Conservation (phyloP, 2,329 filamentous ascomycete genomes). For the Epichloe hybrida region DNA sequence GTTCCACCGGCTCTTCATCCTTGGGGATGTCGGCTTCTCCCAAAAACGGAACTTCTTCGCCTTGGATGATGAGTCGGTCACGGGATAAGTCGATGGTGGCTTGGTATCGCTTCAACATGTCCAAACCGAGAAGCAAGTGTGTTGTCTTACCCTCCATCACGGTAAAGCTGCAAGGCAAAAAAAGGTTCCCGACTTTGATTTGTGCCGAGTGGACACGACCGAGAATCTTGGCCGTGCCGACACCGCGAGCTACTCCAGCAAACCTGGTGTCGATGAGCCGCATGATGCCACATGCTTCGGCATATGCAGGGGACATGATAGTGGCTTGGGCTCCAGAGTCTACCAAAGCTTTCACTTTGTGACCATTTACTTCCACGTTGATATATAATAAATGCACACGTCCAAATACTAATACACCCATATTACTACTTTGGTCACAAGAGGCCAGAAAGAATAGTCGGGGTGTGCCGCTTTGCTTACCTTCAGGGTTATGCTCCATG, state of each 20-base stretch:
- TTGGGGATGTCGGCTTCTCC: constrained; percentile 93
- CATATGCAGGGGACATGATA: constrained; percentile 93
- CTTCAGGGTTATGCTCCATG: constrained; percentile 94
- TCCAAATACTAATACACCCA: constrained; percentile 59
- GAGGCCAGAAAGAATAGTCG: neutral
- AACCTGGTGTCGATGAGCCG: constrained; percentile 86
- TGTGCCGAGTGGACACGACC: constrained; percentile 91
- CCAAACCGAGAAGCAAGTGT: constrained; percentile 79
- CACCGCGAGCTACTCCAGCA: constrained; percentile 80
- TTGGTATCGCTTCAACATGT: constrained; percentile 95
- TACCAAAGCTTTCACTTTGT: constrained; percentile 87
- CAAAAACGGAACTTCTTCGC: constrained; percentile 77
- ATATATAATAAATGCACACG: constrained; percentile 94
- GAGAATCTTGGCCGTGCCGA: constrained; percentile 87
- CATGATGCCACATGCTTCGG: constrained; percentile 90
- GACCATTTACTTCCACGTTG: constrained; percentile 84
- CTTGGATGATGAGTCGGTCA: constrained; percentile 78
- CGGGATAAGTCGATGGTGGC: constrained; percentile 79
- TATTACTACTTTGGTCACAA: constrained; percentile 2
- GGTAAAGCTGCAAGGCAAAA: constrained; percentile 88
- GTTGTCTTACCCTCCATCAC: constrained; percentile 99
- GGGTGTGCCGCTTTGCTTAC: constrained; percentile 32
- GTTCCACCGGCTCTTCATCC: constrained; percentile 56
- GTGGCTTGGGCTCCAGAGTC: constrained; percentile 96
- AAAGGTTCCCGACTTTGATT: constrained; percentile 80